Evolutionary conservation across 768 basidiomycete genomes (phyloP).

Genomic region (Paxillus involutus): DNA sequence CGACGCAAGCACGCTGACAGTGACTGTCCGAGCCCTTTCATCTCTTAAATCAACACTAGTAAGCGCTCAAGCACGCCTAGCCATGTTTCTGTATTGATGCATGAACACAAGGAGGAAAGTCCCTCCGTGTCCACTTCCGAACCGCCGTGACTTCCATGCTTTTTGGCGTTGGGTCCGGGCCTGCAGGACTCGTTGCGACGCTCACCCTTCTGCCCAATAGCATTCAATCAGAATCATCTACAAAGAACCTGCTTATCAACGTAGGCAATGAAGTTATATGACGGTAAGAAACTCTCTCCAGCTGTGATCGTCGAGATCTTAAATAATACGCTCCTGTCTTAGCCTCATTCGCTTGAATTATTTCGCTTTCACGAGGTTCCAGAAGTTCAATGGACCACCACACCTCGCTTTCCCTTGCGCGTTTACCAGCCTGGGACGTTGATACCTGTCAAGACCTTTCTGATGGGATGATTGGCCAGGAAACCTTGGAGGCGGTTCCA

Average conservation of each 20-base stretch:
- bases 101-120: too few species aligned
- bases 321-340: background rate
- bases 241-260: conserved; percentile 22
- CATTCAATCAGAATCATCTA: conserved; percentile 14
- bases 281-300: conserved; percentile 23
- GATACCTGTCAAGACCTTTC: background rate
- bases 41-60: background rate
- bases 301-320: background rate
- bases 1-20: too few species aligned
- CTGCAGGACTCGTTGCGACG: conserved; percentile 45
- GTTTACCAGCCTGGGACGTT: conserved; percentile 27
- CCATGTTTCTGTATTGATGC: background rate
- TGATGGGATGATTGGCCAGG: conserved; percentile 1
- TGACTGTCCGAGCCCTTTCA: too few species aligned
- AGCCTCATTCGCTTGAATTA: conserved; percentile 46
- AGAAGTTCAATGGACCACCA: conserved; percentile 32
- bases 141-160: too few species aligned
- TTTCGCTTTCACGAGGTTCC: conserved; percentile 38
- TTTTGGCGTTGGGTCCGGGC: conserved; percentile 49
- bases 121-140: too few species aligned
- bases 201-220: conserved; percentile 35
- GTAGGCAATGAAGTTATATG: conserved; percentile 39
- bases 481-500: conserved; percentile 33
- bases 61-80: background rate
- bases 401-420: conserved; percentile 26